Evolutionary conservation across 257 asterid genomes (phyloP).

Genomic region (Lithospermum erythrorhizon): DNA sequence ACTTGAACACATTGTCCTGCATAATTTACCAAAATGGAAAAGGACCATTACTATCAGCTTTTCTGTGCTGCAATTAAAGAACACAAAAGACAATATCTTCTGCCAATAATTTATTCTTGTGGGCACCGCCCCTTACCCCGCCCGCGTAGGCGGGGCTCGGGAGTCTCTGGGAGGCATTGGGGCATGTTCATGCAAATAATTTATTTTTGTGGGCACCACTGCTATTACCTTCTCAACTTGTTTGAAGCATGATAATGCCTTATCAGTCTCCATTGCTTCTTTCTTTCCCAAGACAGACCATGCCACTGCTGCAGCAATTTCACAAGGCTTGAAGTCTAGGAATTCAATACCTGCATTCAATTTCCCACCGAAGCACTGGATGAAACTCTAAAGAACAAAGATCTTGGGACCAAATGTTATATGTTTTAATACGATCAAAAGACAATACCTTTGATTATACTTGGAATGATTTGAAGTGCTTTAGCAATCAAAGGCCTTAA

Average conservation of each 20-base stretch:
- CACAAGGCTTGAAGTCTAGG: conserved; percentile 81
- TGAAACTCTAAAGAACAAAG: conserved; percentile 5
- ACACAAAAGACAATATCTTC: neutral
- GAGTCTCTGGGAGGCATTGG: too few relatives aligned
- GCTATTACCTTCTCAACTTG: conserved; percentile 48
- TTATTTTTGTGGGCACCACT: conserved; percentile 14
- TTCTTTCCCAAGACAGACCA: conserved; percentile 33
- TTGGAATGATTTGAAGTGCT: conserved; percentile 39
- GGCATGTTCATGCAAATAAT: neutral
- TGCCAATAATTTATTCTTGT: conserved; percentile 7
- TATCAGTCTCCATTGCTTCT: conserved; percentile 31
- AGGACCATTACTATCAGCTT: neutral
- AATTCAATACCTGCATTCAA: conserved; percentile 68
- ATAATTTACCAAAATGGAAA: conserved; percentile 3
- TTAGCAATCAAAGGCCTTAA: conserved; percentile 24
- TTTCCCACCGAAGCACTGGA: conserved; percentile 27
- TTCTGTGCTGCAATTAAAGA: neutral
- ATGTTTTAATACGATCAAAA: neutral
- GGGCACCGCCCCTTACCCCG: conserved; percentile 15
- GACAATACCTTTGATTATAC: conserved; percentile 43
- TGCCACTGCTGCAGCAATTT: conserved; percentile 74
- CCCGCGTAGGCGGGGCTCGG: too few relatives aligned
- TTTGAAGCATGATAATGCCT: conserved; percentile 35
- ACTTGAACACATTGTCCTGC: conserved; percentile 58
- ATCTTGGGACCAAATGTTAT: conserved; percentile 3